Percentiles rank a stretch among this genome's conserved stretches.
Evolutionary conservation across 2,329 filamentous ascomycete species (phyloP).

Genomic region (Diaporthe sp.): DNA sequence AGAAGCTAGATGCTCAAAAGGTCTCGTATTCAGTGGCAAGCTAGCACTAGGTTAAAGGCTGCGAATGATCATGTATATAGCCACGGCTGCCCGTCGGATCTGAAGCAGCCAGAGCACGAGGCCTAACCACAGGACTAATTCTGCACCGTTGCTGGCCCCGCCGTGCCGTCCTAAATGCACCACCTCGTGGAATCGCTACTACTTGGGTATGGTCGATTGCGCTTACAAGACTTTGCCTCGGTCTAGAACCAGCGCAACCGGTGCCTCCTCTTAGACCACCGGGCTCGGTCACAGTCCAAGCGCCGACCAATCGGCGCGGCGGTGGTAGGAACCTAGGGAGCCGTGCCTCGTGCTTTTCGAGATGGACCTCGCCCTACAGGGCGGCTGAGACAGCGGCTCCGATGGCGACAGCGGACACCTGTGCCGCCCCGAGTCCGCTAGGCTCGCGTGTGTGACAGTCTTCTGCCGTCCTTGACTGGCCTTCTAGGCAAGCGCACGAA

Average conservation of each 20-base stretch:
- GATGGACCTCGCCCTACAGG: conserved; percentile 5
- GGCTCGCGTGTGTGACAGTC: not conserved
- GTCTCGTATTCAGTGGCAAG: not conserved
- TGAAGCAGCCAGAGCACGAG: not conserved
- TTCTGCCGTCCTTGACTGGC: not conserved
- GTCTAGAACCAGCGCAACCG: not conserved
- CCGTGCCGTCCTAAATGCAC: not conserved
- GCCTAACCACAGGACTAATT: conserved; percentile 6
- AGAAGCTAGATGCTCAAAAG: not conserved
- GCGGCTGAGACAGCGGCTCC: not conserved
- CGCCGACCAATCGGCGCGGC: not conserved
- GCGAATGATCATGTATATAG: not conserved
- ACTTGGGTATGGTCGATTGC: not conserved
- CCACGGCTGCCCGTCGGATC: not conserved
- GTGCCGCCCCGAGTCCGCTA: not conserved
- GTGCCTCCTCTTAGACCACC: not conserved
- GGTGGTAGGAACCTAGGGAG: not conserved
- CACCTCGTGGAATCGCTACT: not conserved
- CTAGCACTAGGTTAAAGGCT: not conserved
- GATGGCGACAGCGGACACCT: conserved; percentile 3
- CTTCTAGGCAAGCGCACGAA: not conserved
- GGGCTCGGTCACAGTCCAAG: not conserved
- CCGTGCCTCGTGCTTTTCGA: not conserved
- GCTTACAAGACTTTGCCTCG: too few species aligned
- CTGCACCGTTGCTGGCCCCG: not conserved